Base-by-base conservation (phyloP, 768 basidiomycete species). In the Kwoniella shandongensis region DNA sequence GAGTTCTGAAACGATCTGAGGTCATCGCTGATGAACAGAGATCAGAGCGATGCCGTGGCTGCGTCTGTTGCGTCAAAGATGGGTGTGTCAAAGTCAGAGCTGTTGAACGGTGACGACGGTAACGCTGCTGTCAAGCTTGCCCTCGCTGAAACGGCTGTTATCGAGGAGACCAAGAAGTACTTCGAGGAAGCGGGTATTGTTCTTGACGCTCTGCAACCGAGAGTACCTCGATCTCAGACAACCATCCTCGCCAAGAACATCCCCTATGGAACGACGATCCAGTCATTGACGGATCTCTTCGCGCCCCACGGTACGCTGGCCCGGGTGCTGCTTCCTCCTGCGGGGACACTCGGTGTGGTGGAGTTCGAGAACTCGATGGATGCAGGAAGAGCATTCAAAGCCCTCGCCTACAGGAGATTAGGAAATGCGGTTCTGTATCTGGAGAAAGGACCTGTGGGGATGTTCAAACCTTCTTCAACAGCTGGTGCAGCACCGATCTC, bases 201-300 rank as follows among this genome's bases (percentile, higher is more conserved):
- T 13, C 47, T 79, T 20, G 77, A 72, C 29, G 59, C 75, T 4
- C 72, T 78, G 20, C 44, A 66, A 20, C 58, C 64, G 10, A 59
- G 57, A 10, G 55, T 61, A 3, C 67, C 68, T 10, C 70, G 78
- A 4, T 93, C 91, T 0, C 84, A 88, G 66, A 93, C 89, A 0
- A 84, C 81, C 30, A 86, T 98, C 60, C 82, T 99, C 17, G 88
- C 97, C 61, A 98, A 98, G 79, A 98, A 98, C 77, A 91, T 99
- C 42, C 94, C 96, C 0, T 94, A 88, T 68, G 91, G 89, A 5
- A 94, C 92, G 2, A 83, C 86, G 0, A 76, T 79, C 0, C 82
- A 84, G 17, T 84, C 89, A 61, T 84, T 98, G n/a, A 83, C 83
- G 22, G 86, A 86, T 57, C 74, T 97, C 45, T 92, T 98, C 67